A percentile compares a stretch with the other conserved stretches of the same genome.
phyloP scores from a whole-genome alignment of 768 basidiomycete genomes.

The Agaricus blazei region DNA sequence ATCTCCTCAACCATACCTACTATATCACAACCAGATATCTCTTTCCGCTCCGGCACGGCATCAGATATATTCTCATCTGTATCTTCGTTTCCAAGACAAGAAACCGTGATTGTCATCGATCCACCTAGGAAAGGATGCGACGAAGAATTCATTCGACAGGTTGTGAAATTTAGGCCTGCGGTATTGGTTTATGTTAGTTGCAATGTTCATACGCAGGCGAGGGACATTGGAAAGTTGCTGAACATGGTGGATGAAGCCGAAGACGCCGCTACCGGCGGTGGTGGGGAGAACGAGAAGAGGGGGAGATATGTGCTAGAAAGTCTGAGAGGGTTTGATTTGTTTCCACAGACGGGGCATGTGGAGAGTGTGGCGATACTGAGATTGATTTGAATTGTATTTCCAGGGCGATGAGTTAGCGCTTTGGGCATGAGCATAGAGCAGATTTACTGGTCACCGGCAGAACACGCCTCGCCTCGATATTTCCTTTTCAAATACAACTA shows the following conservation, averaged over 20 bases:
- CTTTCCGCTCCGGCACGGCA: conserved; percentile 80
- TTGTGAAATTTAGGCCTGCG: conserved; percentile 61
- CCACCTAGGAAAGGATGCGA: conserved; percentile 97
- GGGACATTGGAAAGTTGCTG: conserved; percentile 61
- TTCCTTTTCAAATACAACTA: no score
- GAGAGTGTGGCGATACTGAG: conserved; percentile 74
- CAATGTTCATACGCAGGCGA: conserved; percentile 90
- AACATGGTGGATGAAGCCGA: conserved; percentile 51
- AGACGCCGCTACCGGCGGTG: conserved; percentile 30
- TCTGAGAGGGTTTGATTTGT: conserved; percentile 86
- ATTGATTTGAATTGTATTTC: conserved; percentile 21
- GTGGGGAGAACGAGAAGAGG: conserved; percentile 31
- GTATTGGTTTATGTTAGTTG: conserved; percentile 90
- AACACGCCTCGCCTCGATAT: no score
- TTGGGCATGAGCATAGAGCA: no score
- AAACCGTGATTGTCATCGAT: conserved; percentile 76
- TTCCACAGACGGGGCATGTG: conserved; percentile 95
- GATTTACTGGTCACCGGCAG: no score
- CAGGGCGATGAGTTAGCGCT: no score
- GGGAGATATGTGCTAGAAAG: conserved; percentile 73
- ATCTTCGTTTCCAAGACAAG: conserved; percentile 49
- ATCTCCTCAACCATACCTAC: background rate
- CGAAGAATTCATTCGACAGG: conserved; percentile 68
- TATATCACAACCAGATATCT: conserved; percentile 33
- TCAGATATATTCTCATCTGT: conserved; percentile 77